Evolutionary conservation across 2,329 filamentous ascomycete species (phyloP), one percentile per base, ranked within the genome.

Genomic region (Fusarium dimerum): DNA sequence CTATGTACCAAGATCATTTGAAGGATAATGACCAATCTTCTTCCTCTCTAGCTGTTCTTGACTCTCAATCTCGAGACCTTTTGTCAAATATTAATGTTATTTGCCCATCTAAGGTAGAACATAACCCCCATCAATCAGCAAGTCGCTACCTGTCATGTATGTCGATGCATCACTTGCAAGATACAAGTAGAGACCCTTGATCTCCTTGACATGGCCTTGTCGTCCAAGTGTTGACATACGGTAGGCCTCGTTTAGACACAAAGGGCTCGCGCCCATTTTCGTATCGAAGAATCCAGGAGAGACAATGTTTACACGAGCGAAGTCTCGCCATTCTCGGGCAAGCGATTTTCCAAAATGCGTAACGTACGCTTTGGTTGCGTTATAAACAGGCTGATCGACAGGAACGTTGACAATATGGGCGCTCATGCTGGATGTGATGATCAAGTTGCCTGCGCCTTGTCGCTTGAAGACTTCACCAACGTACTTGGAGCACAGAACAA

Each of bases 131-230:
- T 80, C 78, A 56, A 80, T 76, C 44, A 79, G 52, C 32, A 79
- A 61, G 58, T 80, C 78, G 45, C 73, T 71, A 41, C 78, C 78
- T 11, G 78, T 81, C 61, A 73, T 78, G 65, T 80, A 81, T 15
- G 73, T 76, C 34, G 71, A 74, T 2, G 79, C 78, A 52, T 79
- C 77, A 29, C 76, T 79, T n/a, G 75, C 76, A 30, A 81, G 68
- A 62, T 81, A 81, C 38, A 82, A 67, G 57, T 81, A 82, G 13
- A 79, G 67, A 6, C 82, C 84, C 76, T 86, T 87, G 57, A 87
- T 73, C 73, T 87, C 84, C 73, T 84, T 85, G 4, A 83, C 82
- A 62, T 87, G 78, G 26, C 81, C 84, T 56, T 85, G 78, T 54
- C 84, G 78, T 38, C 82, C 78, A 15, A 81, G 60, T 2, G 73